Percentiles rank a stretch among this genome's conserved stretches.
Conservation (phyloP, 2,329 filamentous ascomycete species). For the Aschersonia sp. region DNA sequence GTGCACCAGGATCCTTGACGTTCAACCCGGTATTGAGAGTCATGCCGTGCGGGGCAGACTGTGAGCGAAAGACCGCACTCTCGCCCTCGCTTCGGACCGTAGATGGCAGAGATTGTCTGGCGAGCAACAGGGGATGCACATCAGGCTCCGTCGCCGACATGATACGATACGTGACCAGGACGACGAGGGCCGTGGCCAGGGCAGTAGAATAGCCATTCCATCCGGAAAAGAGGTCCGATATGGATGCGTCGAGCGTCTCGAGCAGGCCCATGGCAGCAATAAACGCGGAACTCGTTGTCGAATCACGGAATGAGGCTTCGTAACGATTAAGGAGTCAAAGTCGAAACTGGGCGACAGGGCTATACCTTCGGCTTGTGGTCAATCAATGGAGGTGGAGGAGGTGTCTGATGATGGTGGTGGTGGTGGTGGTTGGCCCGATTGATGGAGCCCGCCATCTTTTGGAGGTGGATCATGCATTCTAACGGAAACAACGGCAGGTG, state of each 20-base stretch:
- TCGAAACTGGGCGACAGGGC: no score
- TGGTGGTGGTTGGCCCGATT: no score
- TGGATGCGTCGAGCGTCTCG: slow-evolving; percentile 54
- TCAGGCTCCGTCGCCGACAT: slow-evolving; percentile 67
- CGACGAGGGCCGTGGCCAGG: slow-evolving; percentile 50
- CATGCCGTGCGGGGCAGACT: slow-evolving; percentile 73
- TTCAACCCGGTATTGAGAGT: slow-evolving; percentile 63
- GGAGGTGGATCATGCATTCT: no score
- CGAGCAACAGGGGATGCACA: slow-evolving; percentile 79
- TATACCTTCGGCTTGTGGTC: no score
- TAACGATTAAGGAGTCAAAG: no score
- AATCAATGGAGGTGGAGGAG: no score
- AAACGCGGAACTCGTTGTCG: no score
- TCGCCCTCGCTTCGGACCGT: slow-evolving; percentile 72
- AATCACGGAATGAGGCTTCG: no score
- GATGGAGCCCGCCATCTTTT: no score
- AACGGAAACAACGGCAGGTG: no score
- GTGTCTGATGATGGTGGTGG: no score
- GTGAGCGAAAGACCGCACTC: slow-evolving; percentile 73
- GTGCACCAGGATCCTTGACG: slow-evolving; percentile 65
- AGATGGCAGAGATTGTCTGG: slow-evolving; percentile 65
- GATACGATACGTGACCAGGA: slow-evolving; percentile 56
- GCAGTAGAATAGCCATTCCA: slow-evolving; percentile 71
- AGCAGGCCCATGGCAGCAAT: slow-evolving; percentile 23
- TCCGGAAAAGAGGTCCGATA: slow-evolving; percentile 55